A percentile compares a stretch with the other conserved stretches of the same genome.
These are phyloP conservation scores for Trichosporon inkin DNA, from an alignment of 1,284 basidiomycete genomes.

Conservation along the genomic window DNA sequence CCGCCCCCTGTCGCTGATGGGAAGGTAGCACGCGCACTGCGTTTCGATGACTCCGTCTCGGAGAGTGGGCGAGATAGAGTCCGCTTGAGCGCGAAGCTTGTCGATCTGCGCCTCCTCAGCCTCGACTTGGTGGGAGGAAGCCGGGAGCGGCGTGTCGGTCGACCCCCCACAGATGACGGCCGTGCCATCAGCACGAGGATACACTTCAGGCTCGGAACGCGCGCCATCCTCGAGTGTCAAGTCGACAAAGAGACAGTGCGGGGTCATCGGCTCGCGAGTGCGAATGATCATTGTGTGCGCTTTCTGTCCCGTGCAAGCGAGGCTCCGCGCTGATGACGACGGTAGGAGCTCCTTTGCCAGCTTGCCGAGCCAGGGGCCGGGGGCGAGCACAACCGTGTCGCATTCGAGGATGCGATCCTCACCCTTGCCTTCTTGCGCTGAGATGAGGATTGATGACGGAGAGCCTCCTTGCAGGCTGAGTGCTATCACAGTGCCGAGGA, in stretches of 20 bases:
- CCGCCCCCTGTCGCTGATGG: constrained; percentile 54
- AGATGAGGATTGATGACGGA: constrained; percentile 18
- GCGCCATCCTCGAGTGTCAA: constrained; percentile 53
- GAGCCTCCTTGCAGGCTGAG: constrained; percentile 22
- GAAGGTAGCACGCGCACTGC: constrained; percentile 57
- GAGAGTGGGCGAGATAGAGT: constrained; percentile 52
- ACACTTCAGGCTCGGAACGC: constrained; percentile 53
- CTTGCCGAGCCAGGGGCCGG: constrained; percentile 79
- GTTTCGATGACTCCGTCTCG: constrained; percentile 39
- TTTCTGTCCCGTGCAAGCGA: constrained; percentile 50
- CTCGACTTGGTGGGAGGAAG: constrained; percentile 48
- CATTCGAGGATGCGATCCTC: constrained; percentile 48
- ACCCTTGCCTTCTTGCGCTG: constrained; percentile 23
- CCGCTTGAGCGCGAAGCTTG: constrained; percentile 52
- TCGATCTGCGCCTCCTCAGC: constrained; percentile 47
- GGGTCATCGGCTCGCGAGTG: constrained; percentile 39
- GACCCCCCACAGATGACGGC: constrained; percentile 49
- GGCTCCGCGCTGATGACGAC: constrained; percentile 44
- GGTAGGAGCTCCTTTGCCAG: constrained; percentile 57
- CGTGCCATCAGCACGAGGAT: constrained; percentile 51
- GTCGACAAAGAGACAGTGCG: constrained; percentile 55
- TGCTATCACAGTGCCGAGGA: constrained; percentile 34
- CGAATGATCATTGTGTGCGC: constrained; percentile 55
- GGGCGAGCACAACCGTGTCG: constrained; percentile 63
- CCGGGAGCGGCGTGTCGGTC: constrained; percentile 47